These are phyloP conservation scores for Exidia glandulosa DNA, from an alignment of 768 basidiomycete species.

Conservation along the genomic window DNA sequence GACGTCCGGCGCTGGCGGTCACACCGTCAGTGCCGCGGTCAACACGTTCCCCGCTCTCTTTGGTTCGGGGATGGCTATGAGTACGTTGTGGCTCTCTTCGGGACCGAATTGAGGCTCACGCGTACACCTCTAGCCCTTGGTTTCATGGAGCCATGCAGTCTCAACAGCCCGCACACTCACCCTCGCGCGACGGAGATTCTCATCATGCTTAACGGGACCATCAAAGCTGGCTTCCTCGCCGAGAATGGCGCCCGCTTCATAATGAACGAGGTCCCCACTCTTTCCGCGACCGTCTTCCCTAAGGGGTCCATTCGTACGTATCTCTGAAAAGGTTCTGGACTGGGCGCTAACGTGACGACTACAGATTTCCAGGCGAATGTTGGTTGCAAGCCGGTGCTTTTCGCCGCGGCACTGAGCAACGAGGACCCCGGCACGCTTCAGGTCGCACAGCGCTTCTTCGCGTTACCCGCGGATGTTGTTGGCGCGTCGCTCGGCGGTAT, in stretches of 20 bases:
- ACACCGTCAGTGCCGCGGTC: slow-evolving; percentile 13
- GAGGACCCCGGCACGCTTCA: slow-evolving; percentile 17
- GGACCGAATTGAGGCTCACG: neutral
- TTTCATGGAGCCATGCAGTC: neutral
- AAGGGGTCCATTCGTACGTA: slow-evolving; percentile 13
- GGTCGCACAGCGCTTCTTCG: slow-evolving; percentile 19
- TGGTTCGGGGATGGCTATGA: slow-evolving; percentile 11
- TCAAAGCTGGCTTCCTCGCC: neutral
- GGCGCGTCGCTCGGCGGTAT: slow-evolving; percentile 19
- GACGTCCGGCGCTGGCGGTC: slow-evolving; percentile 14
- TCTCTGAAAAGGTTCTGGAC: neutral
- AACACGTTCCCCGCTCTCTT: slow-evolving; percentile 19
- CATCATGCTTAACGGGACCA: neutral
- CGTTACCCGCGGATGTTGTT: slow-evolving; percentile 20
- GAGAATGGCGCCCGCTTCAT: slow-evolving; percentile 13
- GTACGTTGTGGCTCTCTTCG: neutral
- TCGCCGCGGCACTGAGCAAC: slow-evolving; percentile 18
- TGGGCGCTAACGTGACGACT: too few relatives aligned
- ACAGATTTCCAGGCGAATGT: slow-evolving; percentile 17
- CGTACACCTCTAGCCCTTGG: neutral
- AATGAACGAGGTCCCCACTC: slow-evolving; percentile 13
- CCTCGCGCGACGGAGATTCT: neutral
- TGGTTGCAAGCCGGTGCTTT: slow-evolving; percentile 16
- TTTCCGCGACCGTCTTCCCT: slow-evolving; percentile 15
- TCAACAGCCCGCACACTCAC: neutral